Evolutionary conservation across 108 stramenopile species (phyloP).

Genomic region (Licmophora abbreviata): DNA sequence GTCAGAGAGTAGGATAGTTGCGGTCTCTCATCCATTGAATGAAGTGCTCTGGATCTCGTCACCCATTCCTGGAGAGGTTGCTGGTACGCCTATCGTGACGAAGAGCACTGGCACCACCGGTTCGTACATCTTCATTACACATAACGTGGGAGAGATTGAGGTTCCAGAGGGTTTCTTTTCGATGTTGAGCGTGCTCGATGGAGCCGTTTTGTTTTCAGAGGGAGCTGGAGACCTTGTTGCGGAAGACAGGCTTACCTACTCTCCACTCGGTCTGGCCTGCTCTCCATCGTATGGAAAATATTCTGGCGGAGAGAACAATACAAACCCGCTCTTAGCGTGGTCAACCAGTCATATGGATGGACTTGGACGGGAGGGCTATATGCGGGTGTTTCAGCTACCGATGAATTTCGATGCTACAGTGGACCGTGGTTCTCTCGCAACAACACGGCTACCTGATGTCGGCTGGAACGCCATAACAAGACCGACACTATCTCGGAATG

Average conservation of each 20-base stretch:
- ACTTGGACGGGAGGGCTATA: background rate
- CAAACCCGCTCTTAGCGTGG: slow-evolving; percentile 4
- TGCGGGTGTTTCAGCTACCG: slow-evolving; percentile 7
- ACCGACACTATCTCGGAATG: background rate
- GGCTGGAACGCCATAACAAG: background rate
- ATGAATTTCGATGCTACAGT: background rate
- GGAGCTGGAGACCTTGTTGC: background rate
- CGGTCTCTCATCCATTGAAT: slow-evolving; percentile 2
- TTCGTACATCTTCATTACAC: background rate
- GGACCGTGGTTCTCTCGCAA: background rate
- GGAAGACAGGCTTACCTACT: background rate
- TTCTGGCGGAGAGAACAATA: background rate
- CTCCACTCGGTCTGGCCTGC: background rate
- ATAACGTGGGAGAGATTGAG: background rate
- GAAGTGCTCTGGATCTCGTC: slow-evolving; percentile 2
- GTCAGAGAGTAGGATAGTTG: slow-evolving; percentile 4
- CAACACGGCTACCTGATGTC: background rate
- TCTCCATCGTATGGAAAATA: background rate
- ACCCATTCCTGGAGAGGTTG: background rate
- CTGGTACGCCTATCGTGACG: slow-evolving; percentile 1
- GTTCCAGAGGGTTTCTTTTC: slow-evolving; percentile 2
- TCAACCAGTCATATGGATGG: background rate
- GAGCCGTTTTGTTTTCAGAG: slow-evolving; percentile 1
- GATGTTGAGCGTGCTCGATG: background rate
- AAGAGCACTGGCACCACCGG: background rate